Evolutionary conservation across 306 rosid species (phyloP).

Genomic region (Sphenostylis stenocarpa): DNA sequence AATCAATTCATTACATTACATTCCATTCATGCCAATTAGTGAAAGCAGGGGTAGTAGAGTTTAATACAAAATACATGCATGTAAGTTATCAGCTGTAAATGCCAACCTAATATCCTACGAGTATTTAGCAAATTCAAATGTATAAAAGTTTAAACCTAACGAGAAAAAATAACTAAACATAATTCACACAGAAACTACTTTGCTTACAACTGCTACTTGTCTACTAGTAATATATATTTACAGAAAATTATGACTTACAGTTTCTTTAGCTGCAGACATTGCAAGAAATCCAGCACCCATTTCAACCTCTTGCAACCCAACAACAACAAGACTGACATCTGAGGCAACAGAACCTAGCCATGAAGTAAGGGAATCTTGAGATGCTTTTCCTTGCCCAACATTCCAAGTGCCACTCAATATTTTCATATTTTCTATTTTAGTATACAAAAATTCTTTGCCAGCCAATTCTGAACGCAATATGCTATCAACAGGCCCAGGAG

Average conservation of each 20-base stretch:
- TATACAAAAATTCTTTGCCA: slow-evolving; percentile 82
- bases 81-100: background rate
- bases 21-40: background rate
- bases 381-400: slow-evolving; percentile 96
- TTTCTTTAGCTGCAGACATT: slow-evolving; percentile 97
- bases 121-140: slow-evolving; percentile 10
- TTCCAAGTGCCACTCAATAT: slow-evolving; percentile 95
- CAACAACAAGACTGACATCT: slow-evolving; percentile 81
- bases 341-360: slow-evolving; percentile 86
- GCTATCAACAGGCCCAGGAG: slow-evolving; percentile 88
- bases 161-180: background rate
- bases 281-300: slow-evolving; percentile 99
- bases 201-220: background rate
- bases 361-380: slow-evolving; percentile 84
- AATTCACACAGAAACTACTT: slow-evolving; percentile 11
- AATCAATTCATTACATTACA: background rate
- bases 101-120: background rate
- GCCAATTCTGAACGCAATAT: slow-evolving; percentile 70
- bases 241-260: slow-evolving; percentile 59
- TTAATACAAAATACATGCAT: slow-evolving; percentile 10
- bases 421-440: slow-evolving; percentile 74
- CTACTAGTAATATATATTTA: background rate
- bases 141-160: slow-evolving; percentile 10
- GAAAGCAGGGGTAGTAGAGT: background rate
- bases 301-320: slow-evolving; percentile 99